Base-by-base conservation (phyloP, 140 eudicot species). In the Cichorium intybus region DNA sequence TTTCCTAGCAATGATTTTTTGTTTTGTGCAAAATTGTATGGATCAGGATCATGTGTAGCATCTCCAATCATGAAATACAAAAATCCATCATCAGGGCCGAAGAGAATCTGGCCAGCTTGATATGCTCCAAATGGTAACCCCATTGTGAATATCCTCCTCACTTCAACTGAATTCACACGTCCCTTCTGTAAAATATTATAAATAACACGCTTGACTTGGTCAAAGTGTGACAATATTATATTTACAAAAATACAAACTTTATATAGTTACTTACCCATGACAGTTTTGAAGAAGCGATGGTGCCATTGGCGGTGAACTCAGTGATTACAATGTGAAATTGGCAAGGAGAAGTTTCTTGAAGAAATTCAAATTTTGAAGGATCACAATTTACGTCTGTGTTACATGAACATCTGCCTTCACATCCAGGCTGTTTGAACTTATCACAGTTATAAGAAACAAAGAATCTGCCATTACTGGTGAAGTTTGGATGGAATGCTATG, bases 381-480 rank as follows among this genome's bases (percentile, higher is more conserved):
- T 91, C 97, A 79, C 96, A 91, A 26, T 77, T 64, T 27, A 82
- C 96, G 48, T 87, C 96, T 6, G 96, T 75, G 45, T 91, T 91
- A 64, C 96, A 87, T 0, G 97, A 77, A 66, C 97, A 91, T 70
- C 97, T 88, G 33, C 97, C 97, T 22, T 74, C 77, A 62, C 96
- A 91, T 24, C 79, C 85, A 23, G 82, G 71, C 83, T 85, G 86
- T 56, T 48, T 60, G 21, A 76, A 53, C 82, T 87, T 91, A 73
- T 91, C 97, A 76, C 97, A 87, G 29, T 80, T 87, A 34, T 66
- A 91, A 9, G 91, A 87, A 60, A 66, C 96, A 46, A 87, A 91
- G 15, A 91, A 76, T 21, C 97, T 74, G 37, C 96, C 97, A 66
- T 87, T 91, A n/a, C 41, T 72, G 0, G 73, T 49, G 46, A 87